Evolutionary conservation across 140 eudicot species (phyloP).

Genomic region (Oenanthe javanica): DNA sequence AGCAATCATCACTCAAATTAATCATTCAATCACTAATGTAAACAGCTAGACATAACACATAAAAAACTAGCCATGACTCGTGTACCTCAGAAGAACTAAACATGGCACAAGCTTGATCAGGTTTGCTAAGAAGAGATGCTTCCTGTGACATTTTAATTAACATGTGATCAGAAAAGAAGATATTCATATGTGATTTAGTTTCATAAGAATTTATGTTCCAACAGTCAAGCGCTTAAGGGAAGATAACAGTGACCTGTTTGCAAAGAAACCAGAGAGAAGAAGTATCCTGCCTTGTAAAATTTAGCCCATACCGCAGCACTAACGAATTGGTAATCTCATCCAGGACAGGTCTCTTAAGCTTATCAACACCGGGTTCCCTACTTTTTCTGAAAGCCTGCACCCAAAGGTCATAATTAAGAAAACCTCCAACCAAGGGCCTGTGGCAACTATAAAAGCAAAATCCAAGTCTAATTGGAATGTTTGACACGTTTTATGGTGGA

Average conservation of each 20-base stretch:
- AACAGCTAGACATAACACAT: conserved; percentile 2
- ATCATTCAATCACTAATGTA: background rate
- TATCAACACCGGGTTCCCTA: conserved; percentile 76
- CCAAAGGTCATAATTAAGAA: conserved; percentile 11
- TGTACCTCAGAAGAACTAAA: conserved; percentile 78
- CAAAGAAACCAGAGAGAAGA: conserved; percentile 92
- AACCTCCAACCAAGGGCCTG: background rate
- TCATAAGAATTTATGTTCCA: background rate
- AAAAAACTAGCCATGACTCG: background rate
- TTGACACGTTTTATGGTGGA: background rate
- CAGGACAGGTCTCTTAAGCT: conserved; percentile 77
- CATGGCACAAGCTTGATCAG: conserved; percentile 90
- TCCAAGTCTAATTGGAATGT: background rate
- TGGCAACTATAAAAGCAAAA: background rate
- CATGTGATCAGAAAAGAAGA: conserved; percentile 2
- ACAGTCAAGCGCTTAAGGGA: background rate
- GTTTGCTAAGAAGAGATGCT: conserved; percentile 65
- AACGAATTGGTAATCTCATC: conserved; percentile 61
- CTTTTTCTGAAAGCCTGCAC: conserved; percentile 69
- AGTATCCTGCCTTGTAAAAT: conserved; percentile 61
- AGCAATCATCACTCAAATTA: background rate
- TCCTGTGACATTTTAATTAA: conserved; percentile 36
- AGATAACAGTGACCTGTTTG: conserved; percentile 58
- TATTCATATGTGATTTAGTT: background rate
- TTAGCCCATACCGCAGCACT: conserved; percentile 56